Evolutionary conservation across 169 alveolate genomes (phyloP), one percentile per base, ranked within the genome.

Genomic region (Plasmodium blacklocki): DNA sequence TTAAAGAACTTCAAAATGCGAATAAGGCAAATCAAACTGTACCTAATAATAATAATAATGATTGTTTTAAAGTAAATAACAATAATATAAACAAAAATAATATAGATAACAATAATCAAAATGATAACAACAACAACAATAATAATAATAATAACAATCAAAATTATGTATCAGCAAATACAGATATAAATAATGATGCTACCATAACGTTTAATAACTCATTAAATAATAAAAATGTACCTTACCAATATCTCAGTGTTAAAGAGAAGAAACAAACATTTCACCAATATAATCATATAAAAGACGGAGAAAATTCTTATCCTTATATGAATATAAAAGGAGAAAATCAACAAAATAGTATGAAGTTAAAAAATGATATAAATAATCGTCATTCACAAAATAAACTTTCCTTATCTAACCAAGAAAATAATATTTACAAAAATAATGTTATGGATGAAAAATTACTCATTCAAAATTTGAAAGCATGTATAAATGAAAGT

Each of bases 401-500:
- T 56, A 29, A 15, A 18, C 64, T 56, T 6, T 56, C 23, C 2
- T 2, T 56, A 14, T 14, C 64, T 14, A 56, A 14, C 11, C 64
- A 56, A 56, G 64, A 56, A 56, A 21, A 56, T 18, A 56, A 56
- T 56, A 14, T 14, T 56, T 56, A 18, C 9, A 56, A 56, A 56
- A 56, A 21, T 21, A 15, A 1, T 56, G 3, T 56, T 18, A 56
- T 56, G 11, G 21, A 56, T 56, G 64, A 56, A 56, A 56, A 56
- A 56, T 56, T 18, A 6, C 23, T 18, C 23, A 14, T 56, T 56
- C 64, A 56, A 6, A 56, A 56, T 56, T 62, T 14, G n/a, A 0
- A 62, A 19, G 71, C 45, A 62, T 19, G 71, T 18, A 62, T 21
- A 62, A 21, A 26, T 26, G 71, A 19, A 62, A 62, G 6, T 18